Evolutionary conservation across 495 filamentous ascomycete genomes (phyloP).

Genomic region (Pseudotulostoma volvatum): DNA sequence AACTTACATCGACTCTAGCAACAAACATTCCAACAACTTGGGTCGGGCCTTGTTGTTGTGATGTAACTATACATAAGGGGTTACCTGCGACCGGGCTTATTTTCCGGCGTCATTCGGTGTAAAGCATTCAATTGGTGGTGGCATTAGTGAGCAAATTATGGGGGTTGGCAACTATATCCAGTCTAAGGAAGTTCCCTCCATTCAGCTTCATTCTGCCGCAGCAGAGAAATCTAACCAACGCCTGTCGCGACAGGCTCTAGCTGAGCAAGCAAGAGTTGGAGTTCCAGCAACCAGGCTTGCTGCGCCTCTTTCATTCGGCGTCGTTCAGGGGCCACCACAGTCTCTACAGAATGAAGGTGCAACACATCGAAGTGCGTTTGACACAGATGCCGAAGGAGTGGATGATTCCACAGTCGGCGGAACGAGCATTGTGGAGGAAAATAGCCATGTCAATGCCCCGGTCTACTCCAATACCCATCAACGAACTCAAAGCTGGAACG

Average conservation of each 20-base stretch:
- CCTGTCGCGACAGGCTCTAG: constrained; percentile 18
- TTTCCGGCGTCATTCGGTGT: too few species aligned
- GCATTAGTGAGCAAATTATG: too few species aligned
- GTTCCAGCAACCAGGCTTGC: constrained; percentile 14
- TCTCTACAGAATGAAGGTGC: constrained; percentile 12
- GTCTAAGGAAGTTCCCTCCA: constrained; percentile 20
- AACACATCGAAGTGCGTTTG: constrained; percentile 22
- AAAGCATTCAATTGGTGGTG: too few species aligned
- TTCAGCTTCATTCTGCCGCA: constrained; percentile 16
- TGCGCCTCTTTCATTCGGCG: constrained; percentile 6
- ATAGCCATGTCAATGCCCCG: neutral
- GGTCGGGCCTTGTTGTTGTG: too few species aligned
- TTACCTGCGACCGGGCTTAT: too few species aligned
- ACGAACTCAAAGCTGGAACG: neutral
- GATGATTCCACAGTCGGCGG: constrained; percentile 32
- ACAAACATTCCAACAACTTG: too few species aligned
- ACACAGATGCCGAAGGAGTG: constrained; percentile 30
- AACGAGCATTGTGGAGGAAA: constrained; percentile 23
- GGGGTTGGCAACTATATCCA: constrained; percentile 31
- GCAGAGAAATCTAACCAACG: constrained; percentile 11
- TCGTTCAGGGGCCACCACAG: constrained; percentile 8
- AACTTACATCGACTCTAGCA: too few species aligned
- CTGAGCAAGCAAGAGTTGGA: constrained; percentile 23
- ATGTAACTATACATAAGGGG: too few species aligned
- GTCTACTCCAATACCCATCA: neutral